phyloP scores from a whole-genome alignment of 495 filamentous ascomycete species.

The Extremus antarcticus region DNA sequence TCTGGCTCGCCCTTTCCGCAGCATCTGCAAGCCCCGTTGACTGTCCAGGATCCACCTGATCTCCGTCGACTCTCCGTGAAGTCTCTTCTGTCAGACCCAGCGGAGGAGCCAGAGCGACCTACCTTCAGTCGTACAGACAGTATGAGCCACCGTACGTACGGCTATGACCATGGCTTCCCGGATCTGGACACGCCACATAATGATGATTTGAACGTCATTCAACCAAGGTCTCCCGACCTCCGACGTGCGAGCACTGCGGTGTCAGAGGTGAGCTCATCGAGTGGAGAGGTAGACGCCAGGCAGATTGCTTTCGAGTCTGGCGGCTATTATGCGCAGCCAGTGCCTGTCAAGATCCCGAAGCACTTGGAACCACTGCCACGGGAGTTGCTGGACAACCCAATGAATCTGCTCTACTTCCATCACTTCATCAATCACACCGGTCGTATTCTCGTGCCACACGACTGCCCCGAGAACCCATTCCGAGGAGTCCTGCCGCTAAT shows the following conservation, averaged over 20 bases:
- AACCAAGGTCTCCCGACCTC: conserved; percentile 26
- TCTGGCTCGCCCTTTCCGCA: conserved; percentile 12
- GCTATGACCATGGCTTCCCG: conserved; percentile 55
- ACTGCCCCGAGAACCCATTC: conserved; percentile 66
- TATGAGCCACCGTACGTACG: conserved; percentile 36
- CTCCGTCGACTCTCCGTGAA: conserved; percentile 30
- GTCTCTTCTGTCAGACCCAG: conserved; percentile 26
- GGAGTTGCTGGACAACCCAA: conserved; percentile 55
- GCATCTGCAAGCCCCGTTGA: not conserved
- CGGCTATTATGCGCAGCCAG: conserved; percentile 60
- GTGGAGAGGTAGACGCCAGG: conserved; percentile 21
- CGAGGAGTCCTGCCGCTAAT: conserved; percentile 58
- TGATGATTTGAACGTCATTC: conserved; percentile 42
- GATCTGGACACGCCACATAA: conserved; percentile 61
- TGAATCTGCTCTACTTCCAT: conserved; percentile 68
- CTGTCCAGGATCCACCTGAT: conserved; percentile 20
- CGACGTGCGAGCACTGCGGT: conserved; percentile 13
- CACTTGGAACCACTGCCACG: conserved; percentile 49
- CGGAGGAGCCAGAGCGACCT: conserved; percentile 16
- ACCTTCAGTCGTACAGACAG: conserved; percentile 18
- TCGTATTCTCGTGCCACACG: conserved; percentile 61
- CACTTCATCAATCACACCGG: conserved; percentile 73
- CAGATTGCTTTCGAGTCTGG: conserved; percentile 42
- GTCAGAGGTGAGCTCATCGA: conserved; percentile 14
- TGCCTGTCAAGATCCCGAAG: conserved; percentile 56